These are phyloP conservation scores for Tetrapisispora phaffii DNA, from an alignment of 805 yeast species.

Conservation along the genomic window DNA sequence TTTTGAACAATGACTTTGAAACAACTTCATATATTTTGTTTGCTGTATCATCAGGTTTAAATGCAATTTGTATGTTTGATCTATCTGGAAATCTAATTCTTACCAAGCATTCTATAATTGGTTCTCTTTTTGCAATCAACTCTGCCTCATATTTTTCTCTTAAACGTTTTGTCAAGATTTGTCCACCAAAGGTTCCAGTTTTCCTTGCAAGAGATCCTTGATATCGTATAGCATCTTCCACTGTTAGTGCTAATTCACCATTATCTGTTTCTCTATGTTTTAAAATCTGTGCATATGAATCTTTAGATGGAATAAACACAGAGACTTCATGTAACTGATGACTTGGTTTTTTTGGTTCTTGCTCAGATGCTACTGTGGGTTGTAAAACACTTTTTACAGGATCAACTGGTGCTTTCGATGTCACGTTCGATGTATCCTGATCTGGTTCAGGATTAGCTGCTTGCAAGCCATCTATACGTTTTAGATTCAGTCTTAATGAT, in stretches of 20 bases:
- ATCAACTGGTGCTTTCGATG: background rate
- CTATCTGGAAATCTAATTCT: conserved; percentile 53
- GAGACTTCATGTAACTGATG: conserved; percentile 13
- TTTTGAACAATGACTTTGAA: conserved; percentile 23
- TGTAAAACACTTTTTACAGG: background rate
- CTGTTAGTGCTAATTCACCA: conserved; percentile 32
- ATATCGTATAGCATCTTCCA: conserved; percentile 45
- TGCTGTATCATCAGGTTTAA: conserved; percentile 36
- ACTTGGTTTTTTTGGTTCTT: background rate
- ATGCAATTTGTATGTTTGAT: conserved; percentile 40
- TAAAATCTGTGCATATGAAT: conserved; percentile 5
- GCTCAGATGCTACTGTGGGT: background rate
- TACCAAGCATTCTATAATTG: conserved; percentile 30
- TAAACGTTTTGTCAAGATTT: conserved; percentile 35
- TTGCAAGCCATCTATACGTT: background rate
- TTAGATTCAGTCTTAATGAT: conserved; percentile 5
- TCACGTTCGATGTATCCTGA: background rate
- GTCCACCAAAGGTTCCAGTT: conserved; percentile 32
- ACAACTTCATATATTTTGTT: conserved; percentile 25
- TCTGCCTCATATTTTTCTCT: conserved; percentile 30
- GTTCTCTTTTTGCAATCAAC: conserved; percentile 18
- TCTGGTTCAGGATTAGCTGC: too few relatives aligned
- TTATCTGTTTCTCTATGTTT: conserved; percentile 28
- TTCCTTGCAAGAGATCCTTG: conserved; percentile 39
- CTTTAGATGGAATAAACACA: conserved; percentile 17